A percentile compares a stretch with the other conserved stretches of the same genome.
Conservation (phyloP, 139 green algal species). For the Limnomonas spitsbergensis region DNA sequence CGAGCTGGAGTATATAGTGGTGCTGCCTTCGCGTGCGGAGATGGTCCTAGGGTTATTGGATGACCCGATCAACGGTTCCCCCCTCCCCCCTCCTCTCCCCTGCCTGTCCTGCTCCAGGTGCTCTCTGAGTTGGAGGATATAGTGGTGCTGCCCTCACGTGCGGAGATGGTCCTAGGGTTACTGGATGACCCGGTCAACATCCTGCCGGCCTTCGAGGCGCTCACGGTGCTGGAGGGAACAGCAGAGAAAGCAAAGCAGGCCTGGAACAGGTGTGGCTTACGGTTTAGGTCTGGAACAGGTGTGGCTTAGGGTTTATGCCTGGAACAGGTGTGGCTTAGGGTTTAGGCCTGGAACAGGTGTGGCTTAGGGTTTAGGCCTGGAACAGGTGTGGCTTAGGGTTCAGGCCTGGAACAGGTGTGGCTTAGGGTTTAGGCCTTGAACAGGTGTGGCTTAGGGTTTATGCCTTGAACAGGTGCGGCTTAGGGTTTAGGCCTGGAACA, state of each 20-base stretch:
- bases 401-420: no score
- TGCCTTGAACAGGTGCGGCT: no score
- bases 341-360: no score
- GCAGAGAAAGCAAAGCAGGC: conserved; percentile 62
- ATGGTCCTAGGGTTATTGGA: conserved; percentile 60
- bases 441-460: no score
- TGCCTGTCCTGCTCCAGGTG: no score
- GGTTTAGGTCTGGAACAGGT: no score
- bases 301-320: no score
- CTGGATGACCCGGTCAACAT: conserved; percentile 41
- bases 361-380: no score
- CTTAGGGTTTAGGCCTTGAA: no score
- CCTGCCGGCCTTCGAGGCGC: conserved; percentile 50
- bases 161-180: conserved; percentile 56
- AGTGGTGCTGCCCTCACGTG: conserved; percentile 52
- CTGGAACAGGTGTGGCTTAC: conserved; percentile 37
- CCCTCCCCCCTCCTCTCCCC: conserved; percentile 11
- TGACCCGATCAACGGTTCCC: conserved; percentile 20
- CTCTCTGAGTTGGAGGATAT: conserved; percentile 59
- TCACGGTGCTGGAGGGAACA: conserved; percentile 66
- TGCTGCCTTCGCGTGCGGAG: conserved; percentile 48
- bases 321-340: no score
- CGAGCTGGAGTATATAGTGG: conserved; percentile 61
- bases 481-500: no score
- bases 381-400: no score